Percentiles rank a stretch among this genome's conserved stretches.
These are phyloP conservation scores for Tripidium arundinaceum DNA, from an alignment of 202 grass and related monocot genomes.

Conservation along the genomic window DNA sequence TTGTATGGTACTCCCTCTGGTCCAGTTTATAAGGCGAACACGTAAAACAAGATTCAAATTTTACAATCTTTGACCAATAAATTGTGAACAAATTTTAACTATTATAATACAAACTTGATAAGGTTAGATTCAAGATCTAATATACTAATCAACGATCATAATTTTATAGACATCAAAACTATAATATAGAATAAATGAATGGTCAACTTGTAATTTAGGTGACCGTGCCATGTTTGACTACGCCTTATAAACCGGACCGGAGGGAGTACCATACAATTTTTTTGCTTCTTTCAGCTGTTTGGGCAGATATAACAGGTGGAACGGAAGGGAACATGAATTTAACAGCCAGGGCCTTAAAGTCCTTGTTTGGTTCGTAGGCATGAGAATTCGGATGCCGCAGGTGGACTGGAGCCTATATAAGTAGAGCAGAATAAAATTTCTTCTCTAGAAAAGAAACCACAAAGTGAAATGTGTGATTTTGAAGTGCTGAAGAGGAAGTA, in stretches of 20 bases:
- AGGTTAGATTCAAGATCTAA: too few relatives aligned
- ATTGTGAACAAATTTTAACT: background rate
- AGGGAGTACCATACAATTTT: too few relatives aligned
- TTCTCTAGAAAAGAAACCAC: background rate
- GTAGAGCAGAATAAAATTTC: too few relatives aligned
- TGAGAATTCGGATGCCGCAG: background rate
- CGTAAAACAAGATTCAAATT: too few relatives aligned
- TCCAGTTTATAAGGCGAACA: background rate
- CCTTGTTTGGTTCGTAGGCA: too few relatives aligned
- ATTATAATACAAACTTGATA: background rate
- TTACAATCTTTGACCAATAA: too few relatives aligned
- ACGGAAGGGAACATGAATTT: background rate
- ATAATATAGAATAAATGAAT: background rate
- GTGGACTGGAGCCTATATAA: background rate
- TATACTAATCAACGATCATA: too few relatives aligned
- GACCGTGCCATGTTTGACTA: background rate
- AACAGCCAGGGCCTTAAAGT: background rate
- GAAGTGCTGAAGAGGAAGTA: background rate
- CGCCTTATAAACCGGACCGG: too few relatives aligned
- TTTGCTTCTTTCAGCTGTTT: background rate
- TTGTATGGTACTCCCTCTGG: background rate
- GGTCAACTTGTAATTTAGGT: background rate
- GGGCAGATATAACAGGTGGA: background rate
- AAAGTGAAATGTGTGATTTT: background rate
- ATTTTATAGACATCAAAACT: too few relatives aligned